A percentile compares a stretch with the other conserved stretches of the same genome.
These are phyloP conservation scores for Fonsecaea multimorphosa DNA, from an alignment of 2,329 filamentous ascomycete genomes.

Conservation along the genomic window DNA sequence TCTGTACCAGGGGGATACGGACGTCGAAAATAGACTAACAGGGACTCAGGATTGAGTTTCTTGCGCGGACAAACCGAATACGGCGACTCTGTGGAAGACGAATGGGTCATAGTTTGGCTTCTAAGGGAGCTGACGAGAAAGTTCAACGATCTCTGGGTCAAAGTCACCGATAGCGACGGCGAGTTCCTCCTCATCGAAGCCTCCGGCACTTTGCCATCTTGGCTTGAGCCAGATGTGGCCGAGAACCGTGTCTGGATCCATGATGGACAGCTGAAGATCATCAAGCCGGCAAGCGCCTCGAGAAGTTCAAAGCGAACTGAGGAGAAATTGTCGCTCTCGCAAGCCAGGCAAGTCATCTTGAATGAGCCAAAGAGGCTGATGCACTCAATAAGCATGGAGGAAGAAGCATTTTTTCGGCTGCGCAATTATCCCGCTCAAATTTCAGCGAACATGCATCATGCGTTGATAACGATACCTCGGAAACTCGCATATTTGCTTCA, in stretches of 20 bases:
- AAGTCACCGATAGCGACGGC: slow-evolving; percentile 85
- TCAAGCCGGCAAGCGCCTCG: slow-evolving; percentile 63
- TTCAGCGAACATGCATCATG: slow-evolving; percentile 74
- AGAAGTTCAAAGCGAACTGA: slow-evolving; percentile 46
- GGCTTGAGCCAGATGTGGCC: slow-evolving; percentile 91
- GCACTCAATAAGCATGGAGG: slow-evolving; percentile 75
- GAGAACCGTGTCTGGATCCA: slow-evolving; percentile 90
- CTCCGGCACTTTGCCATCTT: slow-evolving; percentile 82
- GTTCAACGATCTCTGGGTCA: slow-evolving; percentile 78
- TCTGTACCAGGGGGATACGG: slow-evolving; percentile 25
- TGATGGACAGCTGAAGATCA: slow-evolving; percentile 73
- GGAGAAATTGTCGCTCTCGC: slow-evolving; percentile 63
- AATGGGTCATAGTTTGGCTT: slow-evolving; percentile 94
- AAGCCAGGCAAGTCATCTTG: slow-evolving; percentile 68
- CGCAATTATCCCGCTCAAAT: slow-evolving; percentile 83
- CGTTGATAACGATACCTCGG: slow-evolving; percentile 75
- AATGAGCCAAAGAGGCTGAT: slow-evolving; percentile 65
- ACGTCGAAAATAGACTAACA: slow-evolving; percentile 37
- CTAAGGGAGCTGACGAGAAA: slow-evolving; percentile 78
- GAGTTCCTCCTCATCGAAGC: slow-evolving; percentile 96
- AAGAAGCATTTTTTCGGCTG: slow-evolving; percentile 88
- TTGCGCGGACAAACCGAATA: slow-evolving; percentile 82
- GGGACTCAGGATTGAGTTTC: slow-evolving; percentile 57
- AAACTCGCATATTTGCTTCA: slow-evolving; percentile 82
- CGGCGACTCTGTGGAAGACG: slow-evolving; percentile 93